Percentiles rank a stretch among this genome's conserved stretches.
Evolutionary conservation across 495 filamentous ascomycete genomes (phyloP).

Genomic region (Pyrenula aspistea): DNA sequence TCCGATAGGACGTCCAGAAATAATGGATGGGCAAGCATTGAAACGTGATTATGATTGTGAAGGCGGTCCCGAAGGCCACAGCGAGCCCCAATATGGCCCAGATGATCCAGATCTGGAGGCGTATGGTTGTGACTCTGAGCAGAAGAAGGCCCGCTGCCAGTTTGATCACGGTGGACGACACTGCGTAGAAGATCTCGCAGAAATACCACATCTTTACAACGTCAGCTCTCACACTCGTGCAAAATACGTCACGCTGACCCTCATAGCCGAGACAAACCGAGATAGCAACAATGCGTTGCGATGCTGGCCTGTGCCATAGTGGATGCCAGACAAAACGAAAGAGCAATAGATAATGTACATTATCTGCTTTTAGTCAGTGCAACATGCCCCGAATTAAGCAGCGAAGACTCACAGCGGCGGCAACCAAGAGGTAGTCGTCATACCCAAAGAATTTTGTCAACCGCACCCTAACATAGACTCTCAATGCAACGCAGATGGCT

Average conservation of each 20-base stretch:
- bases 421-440: neutral
- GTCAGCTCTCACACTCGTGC: neutral
- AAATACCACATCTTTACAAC: constrained; percentile 19
- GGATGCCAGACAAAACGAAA: neutral
- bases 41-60: constrained; percentile 28
- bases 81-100: constrained; percentile 26
- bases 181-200: constrained; percentile 29
- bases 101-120: constrained; percentile 22
- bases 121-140: constrained; percentile 28
- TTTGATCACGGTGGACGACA: constrained; percentile 28
- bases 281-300: neutral
- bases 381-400: no score
- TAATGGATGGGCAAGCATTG: constrained; percentile 30
- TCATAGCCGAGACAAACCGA: neutral
- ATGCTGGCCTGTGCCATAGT: neutral
- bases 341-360: neutral
- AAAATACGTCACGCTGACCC: neutral
- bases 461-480: neutral
- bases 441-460: neutral
- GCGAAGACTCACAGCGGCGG: neutral
- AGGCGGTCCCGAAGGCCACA: constrained; percentile 20
- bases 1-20: constrained; percentile 20
- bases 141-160: constrained; percentile 34
- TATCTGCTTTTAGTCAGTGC: neutral
- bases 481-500: neutral